Conservation (phyloP, 331 rosid species). For the Malus hybrid region DNA sequence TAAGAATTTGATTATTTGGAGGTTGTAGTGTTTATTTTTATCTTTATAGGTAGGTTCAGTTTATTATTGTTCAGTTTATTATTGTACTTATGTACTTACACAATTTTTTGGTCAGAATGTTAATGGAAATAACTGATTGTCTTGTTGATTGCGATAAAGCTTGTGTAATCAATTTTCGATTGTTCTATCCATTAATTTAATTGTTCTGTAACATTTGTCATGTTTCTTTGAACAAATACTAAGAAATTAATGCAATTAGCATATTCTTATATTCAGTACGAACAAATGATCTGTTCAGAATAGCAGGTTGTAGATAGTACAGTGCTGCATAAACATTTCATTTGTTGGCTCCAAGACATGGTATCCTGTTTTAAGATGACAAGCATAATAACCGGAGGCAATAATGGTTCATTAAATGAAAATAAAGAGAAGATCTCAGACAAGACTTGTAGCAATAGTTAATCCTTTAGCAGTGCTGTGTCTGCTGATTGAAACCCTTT, state of each 20-base stretch:
- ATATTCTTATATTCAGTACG: background rate
- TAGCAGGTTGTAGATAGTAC: conserved; percentile 1
- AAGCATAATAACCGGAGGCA: no score
- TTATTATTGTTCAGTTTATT: background rate
- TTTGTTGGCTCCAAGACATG: background rate
- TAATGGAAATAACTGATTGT: background rate
- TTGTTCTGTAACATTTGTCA: background rate
- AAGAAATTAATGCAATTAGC: background rate
- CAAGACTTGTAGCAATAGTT: background rate
- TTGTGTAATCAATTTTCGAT: background rate
- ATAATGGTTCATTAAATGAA: no score
- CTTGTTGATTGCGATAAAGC: background rate
- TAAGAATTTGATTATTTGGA: conserved; percentile 4
- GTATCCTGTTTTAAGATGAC: background rate
- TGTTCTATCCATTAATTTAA: background rate
- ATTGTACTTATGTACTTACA: background rate
- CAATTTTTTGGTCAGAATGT: background rate
- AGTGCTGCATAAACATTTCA: background rate
- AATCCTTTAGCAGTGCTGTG: background rate
- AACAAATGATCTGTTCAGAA: background rate
- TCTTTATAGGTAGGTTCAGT: background rate
- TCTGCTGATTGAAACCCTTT: background rate
- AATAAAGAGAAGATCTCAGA: background rate
- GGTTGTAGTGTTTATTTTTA: background rate
- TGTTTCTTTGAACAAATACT: background rate